Evolutionary conservation across 805 yeast species (phyloP).

Genomic region (Yarrowia bubula): DNA sequence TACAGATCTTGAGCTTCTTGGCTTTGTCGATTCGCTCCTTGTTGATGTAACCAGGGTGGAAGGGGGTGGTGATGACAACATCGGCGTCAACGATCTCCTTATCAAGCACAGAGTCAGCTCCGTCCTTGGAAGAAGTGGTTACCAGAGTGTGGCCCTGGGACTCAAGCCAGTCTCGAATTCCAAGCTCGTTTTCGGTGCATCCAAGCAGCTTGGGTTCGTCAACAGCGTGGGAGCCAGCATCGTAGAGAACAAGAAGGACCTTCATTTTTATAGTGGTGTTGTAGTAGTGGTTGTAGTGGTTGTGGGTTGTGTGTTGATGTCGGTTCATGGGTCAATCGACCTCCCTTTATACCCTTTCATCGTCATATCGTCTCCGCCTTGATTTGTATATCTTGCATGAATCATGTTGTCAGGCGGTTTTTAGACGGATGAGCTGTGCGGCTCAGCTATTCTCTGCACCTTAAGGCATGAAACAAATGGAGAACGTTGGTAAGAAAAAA

Average conservation of each 20-base stretch:
- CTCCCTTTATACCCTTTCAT: neutral
- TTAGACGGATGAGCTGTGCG: neutral
- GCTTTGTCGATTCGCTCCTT: conserved; percentile 63
- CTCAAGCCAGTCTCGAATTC: conserved; percentile 63
- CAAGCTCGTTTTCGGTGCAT: conserved; percentile 71
- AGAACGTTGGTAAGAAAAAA: too few relatives aligned
- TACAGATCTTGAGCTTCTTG: conserved; percentile 58
- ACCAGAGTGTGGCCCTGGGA: conserved; percentile 63
- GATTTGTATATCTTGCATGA: neutral
- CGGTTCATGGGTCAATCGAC: neutral
- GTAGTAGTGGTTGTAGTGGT: neutral
- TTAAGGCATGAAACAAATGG: too few relatives aligned
- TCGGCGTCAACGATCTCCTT: conserved; percentile 68
- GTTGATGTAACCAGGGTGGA: conserved; percentile 72
- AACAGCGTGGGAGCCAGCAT: conserved; percentile 55
- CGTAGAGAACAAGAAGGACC: conserved; percentile 57
- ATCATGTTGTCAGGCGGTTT: neutral
- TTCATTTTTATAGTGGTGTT: conserved; percentile 33
- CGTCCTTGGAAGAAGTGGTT: conserved; percentile 68
- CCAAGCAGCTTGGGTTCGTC: conserved; percentile 65
- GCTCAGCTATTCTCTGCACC: neutral
- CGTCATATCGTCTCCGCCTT: neutral
- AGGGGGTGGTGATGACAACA: conserved; percentile 74
- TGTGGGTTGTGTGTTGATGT: neutral
- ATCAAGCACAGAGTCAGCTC: conserved; percentile 57